These are phyloP conservation scores for Yarrowia divulgata DNA, from an alignment of 805 yeast genomes.

Conservation along the genomic window DNA sequence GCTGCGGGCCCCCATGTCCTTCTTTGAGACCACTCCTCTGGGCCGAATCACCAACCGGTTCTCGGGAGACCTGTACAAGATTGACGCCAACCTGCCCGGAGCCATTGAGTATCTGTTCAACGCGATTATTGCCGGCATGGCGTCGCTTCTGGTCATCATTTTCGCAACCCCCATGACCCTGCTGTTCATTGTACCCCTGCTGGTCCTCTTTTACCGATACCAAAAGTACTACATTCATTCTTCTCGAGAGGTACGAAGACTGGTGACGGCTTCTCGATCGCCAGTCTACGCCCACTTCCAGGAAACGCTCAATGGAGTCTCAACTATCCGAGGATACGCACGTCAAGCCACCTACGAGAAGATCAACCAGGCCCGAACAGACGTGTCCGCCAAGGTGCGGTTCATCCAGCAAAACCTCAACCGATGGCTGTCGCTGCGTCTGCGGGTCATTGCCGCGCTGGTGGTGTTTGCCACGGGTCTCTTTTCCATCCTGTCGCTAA, in stretches of 20 bases:
- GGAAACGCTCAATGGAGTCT: conserved; percentile 78
- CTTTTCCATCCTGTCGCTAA: conserved; percentile 62
- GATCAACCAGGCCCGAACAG: conserved; percentile 57
- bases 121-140: conserved; percentile 52
- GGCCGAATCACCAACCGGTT: conserved; percentile 91
- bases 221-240: conserved; percentile 73
- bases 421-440: conserved; percentile 91
- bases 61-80: conserved; percentile 85
- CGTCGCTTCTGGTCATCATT: conserved; percentile 81
- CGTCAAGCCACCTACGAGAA: conserved; percentile 68
- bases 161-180: conserved; percentile 88
- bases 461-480: conserved; percentile 78
- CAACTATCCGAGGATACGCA: conserved; percentile 79
- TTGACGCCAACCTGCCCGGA: conserved; percentile 70
- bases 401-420: conserved; percentile 84
- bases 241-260: conserved; percentile 79
- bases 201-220: conserved; percentile 68
- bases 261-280: conserved; percentile 70
- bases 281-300: conserved; percentile 85
- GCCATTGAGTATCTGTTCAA: conserved; percentile 52
- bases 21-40: conserved; percentile 93
- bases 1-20: conserved; percentile 89
- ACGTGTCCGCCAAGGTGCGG: conserved; percentile 78
- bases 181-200: conserved; percentile 73
- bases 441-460: conserved; percentile 82